Evolutionary conservation across 164 flowering plant species (phyloP).

Genomic region (Nelumbo lutea): DNA sequence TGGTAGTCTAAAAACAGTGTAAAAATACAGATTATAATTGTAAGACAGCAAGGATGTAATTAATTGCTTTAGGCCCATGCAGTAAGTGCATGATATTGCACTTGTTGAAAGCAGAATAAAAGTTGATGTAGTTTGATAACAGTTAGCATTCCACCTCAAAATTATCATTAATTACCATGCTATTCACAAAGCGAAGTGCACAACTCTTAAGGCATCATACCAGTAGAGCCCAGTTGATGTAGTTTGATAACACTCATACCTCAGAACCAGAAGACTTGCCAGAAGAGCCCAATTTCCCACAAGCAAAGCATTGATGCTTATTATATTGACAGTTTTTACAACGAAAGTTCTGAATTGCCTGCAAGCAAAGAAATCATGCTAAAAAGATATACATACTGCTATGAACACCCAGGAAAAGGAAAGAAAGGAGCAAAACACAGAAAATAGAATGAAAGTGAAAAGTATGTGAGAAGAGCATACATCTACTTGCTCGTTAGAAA

Average conservation of each 20-base stretch:
- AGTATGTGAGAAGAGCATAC: constrained; percentile 29
- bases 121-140: too few relatives aligned
- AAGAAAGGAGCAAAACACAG: background rate
- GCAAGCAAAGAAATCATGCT: constrained; percentile 12
- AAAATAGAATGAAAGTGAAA: background rate
- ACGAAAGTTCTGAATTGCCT: constrained; percentile 48
- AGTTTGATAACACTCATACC: constrained; percentile 32
- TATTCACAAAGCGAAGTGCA: too few relatives aligned
- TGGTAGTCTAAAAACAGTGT: too few relatives aligned
- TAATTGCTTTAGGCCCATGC: too few relatives aligned
- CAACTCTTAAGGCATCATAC: too few relatives aligned
- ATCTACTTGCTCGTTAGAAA: constrained; percentile 38
- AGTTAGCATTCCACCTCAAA: too few relatives aligned
- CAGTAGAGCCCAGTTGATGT: too few relatives aligned
- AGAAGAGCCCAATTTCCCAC: constrained; percentile 81
- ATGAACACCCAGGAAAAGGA: background rate
- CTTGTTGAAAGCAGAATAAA: too few relatives aligned
- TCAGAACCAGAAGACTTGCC: constrained; percentile 54
- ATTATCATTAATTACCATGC: too few relatives aligned
- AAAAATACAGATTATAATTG: too few relatives aligned
- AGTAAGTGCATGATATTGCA: too few relatives aligned
- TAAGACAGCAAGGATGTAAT: too few relatives aligned
- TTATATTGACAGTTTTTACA: constrained; percentile 72
- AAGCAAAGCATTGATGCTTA: constrained; percentile 73
- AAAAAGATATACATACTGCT: background rate